phyloP scores from a whole-genome alignment of 371 early-diverging fungal species.

The Apophysomyces trapeziformis region DNA sequence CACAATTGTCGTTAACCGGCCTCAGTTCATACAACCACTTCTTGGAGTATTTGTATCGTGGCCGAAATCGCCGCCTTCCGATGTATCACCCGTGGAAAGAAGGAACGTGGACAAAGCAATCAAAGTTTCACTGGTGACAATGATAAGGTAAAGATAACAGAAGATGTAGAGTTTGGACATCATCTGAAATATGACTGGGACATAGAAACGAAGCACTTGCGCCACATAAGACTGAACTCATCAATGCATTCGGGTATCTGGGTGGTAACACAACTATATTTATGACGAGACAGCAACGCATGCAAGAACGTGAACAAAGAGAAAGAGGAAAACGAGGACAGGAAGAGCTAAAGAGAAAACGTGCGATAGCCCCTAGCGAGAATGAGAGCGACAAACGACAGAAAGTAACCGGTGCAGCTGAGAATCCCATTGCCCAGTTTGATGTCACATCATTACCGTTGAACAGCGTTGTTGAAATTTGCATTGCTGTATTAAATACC shows the following conservation, averaged over 20 bases:
- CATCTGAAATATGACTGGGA: not conserved
- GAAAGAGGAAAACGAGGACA: constrained; percentile 19
- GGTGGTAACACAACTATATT: constrained; percentile 53
- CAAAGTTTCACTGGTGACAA: constrained; percentile 41
- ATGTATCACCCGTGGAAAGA: constrained; percentile 38
- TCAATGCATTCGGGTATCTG: constrained; percentile 38
- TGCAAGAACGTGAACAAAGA: constrained; percentile 22
- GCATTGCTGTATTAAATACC: constrained; percentile 42
- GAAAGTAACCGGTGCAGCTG: constrained; percentile 13
- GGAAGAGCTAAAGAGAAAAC: constrained; percentile 30
- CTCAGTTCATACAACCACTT: constrained; percentile 35
- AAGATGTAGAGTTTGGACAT: no score
- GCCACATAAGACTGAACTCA: constrained; percentile 33
- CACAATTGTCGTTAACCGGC: constrained; percentile 39
- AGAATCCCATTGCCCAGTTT: constrained; percentile 34
- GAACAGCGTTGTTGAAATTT: constrained; percentile 37
- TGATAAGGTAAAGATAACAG: constrained; percentile 40
- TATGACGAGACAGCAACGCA: constrained; percentile 24
- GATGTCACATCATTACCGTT: constrained; percentile 48
- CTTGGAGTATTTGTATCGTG: constrained; percentile 29
- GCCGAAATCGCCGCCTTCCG: constrained; percentile 29
- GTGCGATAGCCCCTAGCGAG: constrained; percentile 9
- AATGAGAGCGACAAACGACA: constrained; percentile 27
- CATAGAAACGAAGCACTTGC: constrained; percentile 36
- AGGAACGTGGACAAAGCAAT: constrained; percentile 49